Base-by-base conservation (phyloP, 1,139 yeast genomes). In the Kodamaea alishanica region DNA sequence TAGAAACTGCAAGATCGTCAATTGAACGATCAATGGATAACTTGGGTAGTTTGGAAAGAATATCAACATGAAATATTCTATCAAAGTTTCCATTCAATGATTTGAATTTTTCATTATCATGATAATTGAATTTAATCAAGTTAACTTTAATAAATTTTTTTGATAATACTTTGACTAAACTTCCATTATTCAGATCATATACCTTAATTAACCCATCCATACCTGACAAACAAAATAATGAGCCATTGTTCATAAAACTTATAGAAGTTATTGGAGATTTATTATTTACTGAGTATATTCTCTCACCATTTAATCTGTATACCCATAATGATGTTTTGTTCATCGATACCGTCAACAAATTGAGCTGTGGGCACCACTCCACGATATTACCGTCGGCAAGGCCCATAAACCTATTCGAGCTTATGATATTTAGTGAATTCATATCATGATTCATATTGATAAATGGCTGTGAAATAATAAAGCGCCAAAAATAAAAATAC, bases 301-400 rank as follows among this genome's bases (percentile, higher is more conserved):
- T 54, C 44, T 75, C 79, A 0, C 84, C 84, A 44, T 74, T 75
- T 34, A 73, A 58, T 33, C 85, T 62, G 44, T 72, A 76, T 10
- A 78, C 73, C 70, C 76, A 67, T 15, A 78, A 65, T 7, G 79
- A 68, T 41, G 63, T 70, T 34, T 63, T 67, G 36, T 72, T 69
- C 64, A 71, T 70, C 33, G 75, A 65, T 4, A 77, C 58, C 22
- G 78, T 73, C 29, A 79, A 50, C 32, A 79, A 59, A 47, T 77
- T 78, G 66, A 78, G 71, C 8, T 71, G 63, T 1, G 84, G 84
- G 50, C 81, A 77, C 76, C 81, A 75, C 39, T 69, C 62, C 38
- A 76, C 49, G 35, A 70, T 60, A 35, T 56, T 61, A 1, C 74
- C 70, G 43, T 70, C 70, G 26, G 75, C 60, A 34, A 66, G 54